A percentile compares a stretch with the other conserved stretches of the same genome.
phyloP scores from a whole-genome alignment of 345 rosid genomes.

The Cardiospermum halicacabum region DNA sequence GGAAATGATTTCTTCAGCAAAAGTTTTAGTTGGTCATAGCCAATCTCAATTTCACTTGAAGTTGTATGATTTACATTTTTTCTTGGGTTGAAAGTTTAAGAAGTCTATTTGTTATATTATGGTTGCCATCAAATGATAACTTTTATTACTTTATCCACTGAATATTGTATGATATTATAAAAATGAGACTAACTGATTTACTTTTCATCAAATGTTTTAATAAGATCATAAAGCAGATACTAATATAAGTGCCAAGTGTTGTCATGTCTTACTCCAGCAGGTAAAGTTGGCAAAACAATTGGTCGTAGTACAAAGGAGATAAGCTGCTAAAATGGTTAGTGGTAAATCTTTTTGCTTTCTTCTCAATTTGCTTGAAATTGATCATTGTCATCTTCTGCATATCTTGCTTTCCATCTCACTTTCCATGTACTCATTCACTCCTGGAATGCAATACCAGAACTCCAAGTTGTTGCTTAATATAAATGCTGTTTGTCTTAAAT shows the following conservation, averaged over 20 bases:
- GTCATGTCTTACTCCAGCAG: constrained; percentile 18
- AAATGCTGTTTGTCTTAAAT: constrained; percentile 4
- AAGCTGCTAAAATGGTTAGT: constrained; percentile 11
- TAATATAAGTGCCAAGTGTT: constrained; percentile 25
- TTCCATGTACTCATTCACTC: not conserved
- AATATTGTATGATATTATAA: not conserved
- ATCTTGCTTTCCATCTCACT: not conserved
- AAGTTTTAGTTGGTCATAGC: constrained; percentile 8
- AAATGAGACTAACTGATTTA: constrained; percentile 5
- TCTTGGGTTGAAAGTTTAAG: constrained; percentile 1
- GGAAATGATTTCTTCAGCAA: constrained; percentile 4
- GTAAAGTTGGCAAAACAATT: constrained; percentile 19
- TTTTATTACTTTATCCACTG: not conserved
- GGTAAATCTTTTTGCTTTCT: constrained; percentile 3
- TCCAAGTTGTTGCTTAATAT: not conserved
- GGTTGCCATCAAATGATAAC: constrained; percentile 2
- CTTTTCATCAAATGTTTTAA: not conserved
- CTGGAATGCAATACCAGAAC: constrained; percentile 11
- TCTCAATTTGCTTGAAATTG: constrained; percentile 1
- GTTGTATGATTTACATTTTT: not conserved
- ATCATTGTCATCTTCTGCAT: constrained; percentile 3
- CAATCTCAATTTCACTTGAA: not conserved
- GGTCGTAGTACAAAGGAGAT: constrained; percentile 24
- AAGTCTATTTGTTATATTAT: constrained; percentile 17
- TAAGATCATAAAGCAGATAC: constrained; percentile 20